These are phyloP conservation scores for Grigorovia humatica DNA, from an alignment of 805 yeast genomes.

Conservation along the genomic window DNA sequence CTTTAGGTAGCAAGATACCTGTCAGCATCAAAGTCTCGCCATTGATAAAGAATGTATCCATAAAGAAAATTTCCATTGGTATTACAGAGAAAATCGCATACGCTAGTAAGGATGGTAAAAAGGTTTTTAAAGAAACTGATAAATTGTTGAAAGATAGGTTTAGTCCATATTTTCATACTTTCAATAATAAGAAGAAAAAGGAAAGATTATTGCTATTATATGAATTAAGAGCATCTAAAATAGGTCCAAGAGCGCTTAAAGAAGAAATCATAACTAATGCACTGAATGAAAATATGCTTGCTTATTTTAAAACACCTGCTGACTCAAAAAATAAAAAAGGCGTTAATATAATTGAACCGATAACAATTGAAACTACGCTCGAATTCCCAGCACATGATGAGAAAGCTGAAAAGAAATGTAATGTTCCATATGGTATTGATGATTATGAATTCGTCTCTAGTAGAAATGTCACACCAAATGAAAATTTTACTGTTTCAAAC, in stretches of 20 bases:
- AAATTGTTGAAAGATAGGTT: conserved; percentile 23
- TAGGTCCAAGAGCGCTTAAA: conserved; percentile 41
- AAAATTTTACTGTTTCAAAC: not conserved
- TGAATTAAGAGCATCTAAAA: conserved; percentile 51
- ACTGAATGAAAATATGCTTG: conserved; percentile 50
- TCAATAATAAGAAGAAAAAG: conserved; percentile 20
- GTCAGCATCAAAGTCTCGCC: conserved; percentile 61
- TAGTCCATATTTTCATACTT: conserved; percentile 27
- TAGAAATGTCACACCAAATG: not conserved
- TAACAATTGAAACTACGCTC: conserved; percentile 19
- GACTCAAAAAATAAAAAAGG: conserved; percentile 28
- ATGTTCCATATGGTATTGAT: conserved; percentile 27
- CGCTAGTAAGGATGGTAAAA: conserved; percentile 43
- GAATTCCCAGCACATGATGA: conserved; percentile 20
- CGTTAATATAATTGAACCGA: conserved; percentile 16
- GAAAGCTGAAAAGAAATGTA: not conserved
- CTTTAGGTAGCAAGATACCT: conserved; percentile 49
- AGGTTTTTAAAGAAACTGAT: conserved; percentile 44
- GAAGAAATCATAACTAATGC: conserved; percentile 46
- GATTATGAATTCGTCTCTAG: conserved; percentile 6
- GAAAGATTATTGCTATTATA: conserved; percentile 51
- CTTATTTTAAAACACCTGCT: conserved; percentile 31
- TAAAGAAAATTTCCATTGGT: conserved; percentile 57
- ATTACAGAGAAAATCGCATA: conserved; percentile 58
- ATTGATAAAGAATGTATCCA: conserved; percentile 45